phyloP scores from a whole-genome alignment of 1,284 basidiomycete species.

The Sanguinoderma infundibulare region DNA sequence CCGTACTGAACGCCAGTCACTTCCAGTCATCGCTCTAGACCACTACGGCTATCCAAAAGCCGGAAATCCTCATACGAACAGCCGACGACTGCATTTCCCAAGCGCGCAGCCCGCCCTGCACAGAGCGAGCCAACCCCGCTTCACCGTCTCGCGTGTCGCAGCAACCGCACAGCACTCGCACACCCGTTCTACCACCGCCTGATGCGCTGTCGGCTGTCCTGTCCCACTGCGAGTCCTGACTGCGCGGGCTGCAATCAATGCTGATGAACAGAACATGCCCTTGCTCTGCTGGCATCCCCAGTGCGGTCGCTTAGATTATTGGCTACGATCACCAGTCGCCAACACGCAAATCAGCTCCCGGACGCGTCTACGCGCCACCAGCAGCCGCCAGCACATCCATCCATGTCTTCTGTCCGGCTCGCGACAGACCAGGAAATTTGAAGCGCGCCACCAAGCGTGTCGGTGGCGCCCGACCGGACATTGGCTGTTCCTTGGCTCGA shows the following conservation, averaged over 20 bases:
- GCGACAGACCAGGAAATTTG: neutral
- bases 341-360: neutral
- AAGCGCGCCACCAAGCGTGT: neutral
- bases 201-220: constrained; percentile 9
- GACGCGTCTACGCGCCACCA: neutral
- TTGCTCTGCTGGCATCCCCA: neutral
- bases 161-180: constrained; percentile 4
- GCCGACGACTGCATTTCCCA: neutral
- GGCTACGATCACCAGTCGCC: too few relatives aligned
- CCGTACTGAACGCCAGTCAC: constrained; percentile 10
- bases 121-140: neutral
- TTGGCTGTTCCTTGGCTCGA: neutral
- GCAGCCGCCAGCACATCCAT: neutral
- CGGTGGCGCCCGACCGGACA: neutral
- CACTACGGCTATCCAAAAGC: neutral
- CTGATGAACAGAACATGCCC: neutral
- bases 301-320: neutral
- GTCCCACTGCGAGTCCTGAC: constrained; percentile 2
- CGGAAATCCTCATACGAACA: neutral
- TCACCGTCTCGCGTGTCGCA: constrained; percentile 3
- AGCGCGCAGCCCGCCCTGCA: neutral
- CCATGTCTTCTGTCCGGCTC: neutral
- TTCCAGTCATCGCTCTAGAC: neutral
- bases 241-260: constrained; percentile 1
- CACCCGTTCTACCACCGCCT: constrained; percentile 2